Base-by-base conservation (phyloP, 164 flowering plant species). In the Magnolia changhungtana region DNA sequence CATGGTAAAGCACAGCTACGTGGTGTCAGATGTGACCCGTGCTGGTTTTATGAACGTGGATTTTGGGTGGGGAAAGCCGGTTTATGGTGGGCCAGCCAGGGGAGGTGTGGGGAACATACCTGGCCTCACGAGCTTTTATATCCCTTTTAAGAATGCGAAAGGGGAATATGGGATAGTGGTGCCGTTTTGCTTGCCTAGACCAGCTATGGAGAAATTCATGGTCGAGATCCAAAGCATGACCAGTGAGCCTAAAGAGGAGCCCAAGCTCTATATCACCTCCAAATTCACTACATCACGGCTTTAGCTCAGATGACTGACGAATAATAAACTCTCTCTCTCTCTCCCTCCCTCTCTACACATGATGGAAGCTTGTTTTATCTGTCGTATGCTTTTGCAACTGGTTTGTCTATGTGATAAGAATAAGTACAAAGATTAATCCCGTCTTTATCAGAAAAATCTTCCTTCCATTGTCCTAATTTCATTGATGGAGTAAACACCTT, bases 131-230 rank as follows among this genome's bases (percentile, higher is more conserved):
- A 85, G 89, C 72, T 87, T 84, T 63, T 86, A 77, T 61, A 78
- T 83, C 11, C 82, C 85, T 0, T 83, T 69, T 20, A 81, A 11
- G 49, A 87, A 85, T 59, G 64, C 37, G 7, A 37, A 37, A 37
- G 91, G 91, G 1, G 90, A 86, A 75, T 72, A 79, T 0, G 92
- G 93, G n/a, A 80, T 85, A 14, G 75, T 84, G 67, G 89, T 89
- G 6, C 90, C 89, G 0, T 20, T 90, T 37, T 82, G 86, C 75
- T 81, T 90, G 80, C 91, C 96, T 0, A 80, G 77, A 0, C 69
- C 74, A 0, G 89, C 87, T 4, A 88, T 91, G 92, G 86, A 79
- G 8, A 88, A 58, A 9, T 90, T 91, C 59, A 79, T 66, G 8
- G 18, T 11, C 49, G 88, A 90, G 81, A 50, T 89, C 18, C 55